These are phyloP conservation scores for Colletotrichum incanum DNA, from an alignment of 2,329 filamentous ascomycete species.

Conservation along the genomic window DNA sequence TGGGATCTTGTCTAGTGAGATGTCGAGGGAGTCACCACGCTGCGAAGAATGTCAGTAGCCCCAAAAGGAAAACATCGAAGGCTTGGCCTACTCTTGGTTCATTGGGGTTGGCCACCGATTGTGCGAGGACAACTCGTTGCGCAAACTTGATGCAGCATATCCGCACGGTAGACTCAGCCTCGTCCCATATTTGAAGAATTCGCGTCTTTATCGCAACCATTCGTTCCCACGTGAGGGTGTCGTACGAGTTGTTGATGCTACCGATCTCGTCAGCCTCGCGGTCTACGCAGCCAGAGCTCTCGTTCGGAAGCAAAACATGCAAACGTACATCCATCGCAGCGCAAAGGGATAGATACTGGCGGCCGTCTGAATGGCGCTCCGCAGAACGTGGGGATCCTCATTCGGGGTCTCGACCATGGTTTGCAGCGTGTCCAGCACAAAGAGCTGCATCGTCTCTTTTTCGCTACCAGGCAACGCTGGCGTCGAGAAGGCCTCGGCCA, in stretches of 20 bases:
- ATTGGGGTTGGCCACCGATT: slow-evolving; percentile 85
- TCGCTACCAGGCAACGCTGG: slow-evolving; percentile 83
- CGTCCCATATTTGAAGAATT: slow-evolving; percentile 91
- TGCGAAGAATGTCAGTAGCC: slow-evolving; percentile 50
- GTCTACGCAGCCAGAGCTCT: slow-evolving; percentile 2
- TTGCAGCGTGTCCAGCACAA: slow-evolving; percentile 84
- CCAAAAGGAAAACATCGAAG: slow-evolving; percentile 16
- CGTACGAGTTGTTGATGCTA: slow-evolving; percentile 90
- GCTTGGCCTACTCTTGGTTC: slow-evolving; percentile 82
- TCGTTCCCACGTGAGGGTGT: slow-evolving; percentile 86
- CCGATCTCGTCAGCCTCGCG: slow-evolving; percentile 50
- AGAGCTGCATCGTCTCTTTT: slow-evolving; percentile 85
- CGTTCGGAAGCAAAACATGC: not conserved
- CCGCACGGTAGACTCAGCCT: slow-evolving; percentile 80
- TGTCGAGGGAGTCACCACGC: slow-evolving; percentile 73
- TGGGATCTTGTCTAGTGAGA: slow-evolving; percentile 89
- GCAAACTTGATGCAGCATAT: slow-evolving; percentile 99
- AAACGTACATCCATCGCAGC: slow-evolving; percentile 93
- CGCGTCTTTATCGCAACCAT: slow-evolving; percentile 91
- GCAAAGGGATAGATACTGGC: slow-evolving; percentile 95
- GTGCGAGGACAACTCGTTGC: slow-evolving; percentile 91
- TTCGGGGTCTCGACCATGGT: slow-evolving; percentile 79
- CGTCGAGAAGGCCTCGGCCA: slow-evolving; percentile 95
- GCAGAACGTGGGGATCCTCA: slow-evolving; percentile 85
- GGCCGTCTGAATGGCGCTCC: slow-evolving; percentile 88